phyloP scores from a whole-genome alignment of 176 grass and related monocot species.

The Bolboschoenus planiculmis region DNA sequence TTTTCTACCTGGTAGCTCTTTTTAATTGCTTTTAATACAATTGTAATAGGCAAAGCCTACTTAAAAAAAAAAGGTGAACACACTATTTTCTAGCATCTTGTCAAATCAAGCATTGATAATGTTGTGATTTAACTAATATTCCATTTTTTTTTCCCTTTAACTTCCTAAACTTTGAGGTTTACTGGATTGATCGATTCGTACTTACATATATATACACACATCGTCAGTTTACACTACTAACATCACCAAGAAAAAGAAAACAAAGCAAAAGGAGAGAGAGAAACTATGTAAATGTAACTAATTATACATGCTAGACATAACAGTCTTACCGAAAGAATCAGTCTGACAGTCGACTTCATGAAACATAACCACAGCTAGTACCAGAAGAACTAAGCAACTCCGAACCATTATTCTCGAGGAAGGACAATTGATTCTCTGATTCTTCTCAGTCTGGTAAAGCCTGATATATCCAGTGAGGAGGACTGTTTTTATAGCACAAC shows the following conservation, averaged over 20 bases:
- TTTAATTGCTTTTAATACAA: too few species aligned
- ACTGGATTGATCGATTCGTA: neutral
- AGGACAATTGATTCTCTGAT: neutral
- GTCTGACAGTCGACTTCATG: neutral
- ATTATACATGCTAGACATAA: neutral
- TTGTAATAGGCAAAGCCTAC: too few species aligned
- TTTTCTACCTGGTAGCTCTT: too few species aligned
- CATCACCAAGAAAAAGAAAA: neutral
- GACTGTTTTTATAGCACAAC: neutral
- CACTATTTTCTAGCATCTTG: too few species aligned
- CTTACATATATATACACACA: too few species aligned
- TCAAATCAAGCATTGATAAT: neutral
- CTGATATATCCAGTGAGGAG: neutral
- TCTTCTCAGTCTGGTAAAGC: neutral
- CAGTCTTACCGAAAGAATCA: constrained; percentile 1
- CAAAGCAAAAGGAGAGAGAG: neutral
- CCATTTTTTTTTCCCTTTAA: too few species aligned
- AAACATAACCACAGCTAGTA: neutral
- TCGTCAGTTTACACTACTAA: neutral
- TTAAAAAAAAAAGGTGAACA: too few species aligned
- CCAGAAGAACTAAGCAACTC: neutral
- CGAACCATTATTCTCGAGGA: neutral
- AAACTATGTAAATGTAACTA: neutral
- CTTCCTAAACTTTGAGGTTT: neutral
- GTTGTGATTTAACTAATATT: too few species aligned